Evolutionary conservation across 2,329 filamentous ascomycete species (phyloP).

Genomic region (Rhynchosporium graminicola): DNA sequence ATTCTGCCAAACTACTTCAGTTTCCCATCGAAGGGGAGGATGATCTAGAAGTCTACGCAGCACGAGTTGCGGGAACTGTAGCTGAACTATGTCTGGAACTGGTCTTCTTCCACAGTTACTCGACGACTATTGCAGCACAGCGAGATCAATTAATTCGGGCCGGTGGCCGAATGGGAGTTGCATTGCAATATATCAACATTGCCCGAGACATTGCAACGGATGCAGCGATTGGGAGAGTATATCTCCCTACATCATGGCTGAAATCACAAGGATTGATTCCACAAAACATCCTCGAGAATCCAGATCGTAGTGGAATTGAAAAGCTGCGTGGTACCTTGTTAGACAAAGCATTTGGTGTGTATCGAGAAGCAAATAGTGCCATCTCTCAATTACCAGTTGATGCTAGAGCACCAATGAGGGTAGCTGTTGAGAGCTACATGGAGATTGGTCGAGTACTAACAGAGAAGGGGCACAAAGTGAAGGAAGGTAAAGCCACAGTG

Average conservation of each 20-base stretch:
- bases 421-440: constrained; percentile 75
- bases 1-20: constrained; percentile 27
- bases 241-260: constrained; percentile 67
- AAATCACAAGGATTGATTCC: constrained; percentile 56
- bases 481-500: constrained; percentile 47
- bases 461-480: constrained; percentile 45
- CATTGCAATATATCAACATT: constrained; percentile 77
- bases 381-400: constrained; percentile 63
- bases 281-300: constrained; percentile 54
- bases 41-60: constrained; percentile 63
- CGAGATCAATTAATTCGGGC: constrained; percentile 52
- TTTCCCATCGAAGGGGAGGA: constrained; percentile 60
- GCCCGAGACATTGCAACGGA: constrained; percentile 72
- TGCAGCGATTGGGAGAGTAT: constrained; percentile 65
- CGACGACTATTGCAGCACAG: constrained; percentile 33
- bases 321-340: constrained; percentile 56
- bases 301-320: constrained; percentile 50
- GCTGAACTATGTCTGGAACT: constrained; percentile 68
- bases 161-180: constrained; percentile 68
- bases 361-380: constrained; percentile 53
- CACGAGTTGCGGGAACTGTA: constrained; percentile 71
- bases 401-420: constrained; percentile 63
- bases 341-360: constrained; percentile 60
- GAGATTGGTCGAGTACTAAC: constrained; percentile 67
- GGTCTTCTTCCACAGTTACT: constrained; percentile 57